Evolutionary conservation across 345 rosid genomes (phyloP).

Genomic region (Microthlaspi erraticum): DNA sequence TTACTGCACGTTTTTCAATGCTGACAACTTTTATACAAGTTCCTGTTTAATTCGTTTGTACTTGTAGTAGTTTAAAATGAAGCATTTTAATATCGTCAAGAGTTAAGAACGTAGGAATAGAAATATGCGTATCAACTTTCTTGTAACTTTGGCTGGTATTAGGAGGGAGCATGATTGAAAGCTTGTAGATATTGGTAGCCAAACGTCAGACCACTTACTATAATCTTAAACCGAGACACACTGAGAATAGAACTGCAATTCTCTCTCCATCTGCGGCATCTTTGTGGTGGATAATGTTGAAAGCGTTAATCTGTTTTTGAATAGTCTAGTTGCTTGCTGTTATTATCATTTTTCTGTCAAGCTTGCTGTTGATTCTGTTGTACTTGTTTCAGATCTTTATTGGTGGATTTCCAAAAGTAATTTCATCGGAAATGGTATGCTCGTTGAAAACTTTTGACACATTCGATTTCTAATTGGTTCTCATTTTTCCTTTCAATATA

Average conservation of each 20-base stretch:
- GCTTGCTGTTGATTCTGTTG: conserved; percentile 34
- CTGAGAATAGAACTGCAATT: conserved; percentile 1
- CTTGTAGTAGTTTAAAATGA: conserved; percentile 7
- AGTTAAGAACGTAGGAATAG: neutral
- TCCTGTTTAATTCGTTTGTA: neutral
- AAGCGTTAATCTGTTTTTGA: conserved; percentile 14
- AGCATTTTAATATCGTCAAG: neutral
- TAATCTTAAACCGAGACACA: neutral
- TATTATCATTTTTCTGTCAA: conserved; percentile 13
- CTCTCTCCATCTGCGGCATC: conserved; percentile 11
- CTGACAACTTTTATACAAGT: conserved; percentile 13
- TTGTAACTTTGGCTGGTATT: conserved; percentile 20
- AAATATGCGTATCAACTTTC: conserved; percentile 10
- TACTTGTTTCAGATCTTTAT: conserved; percentile 76
- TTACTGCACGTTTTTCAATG: conserved; percentile 1
- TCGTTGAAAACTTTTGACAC: conserved; percentile 12
- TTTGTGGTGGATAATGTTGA: conserved; percentile 22
- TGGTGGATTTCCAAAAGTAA: conserved; percentile 76
- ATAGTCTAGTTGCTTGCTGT: conserved; percentile 16
- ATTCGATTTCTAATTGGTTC: neutral
- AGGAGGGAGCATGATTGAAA: conserved; percentile 6
- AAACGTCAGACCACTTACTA: conserved; percentile 22
- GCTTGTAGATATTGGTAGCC: conserved; percentile 26
- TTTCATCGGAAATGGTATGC: conserved; percentile 89
- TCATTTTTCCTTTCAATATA: neutral